Conservation (phyloP, 1,139 yeast genomes). For the Geotrichum siamense region DNA sequence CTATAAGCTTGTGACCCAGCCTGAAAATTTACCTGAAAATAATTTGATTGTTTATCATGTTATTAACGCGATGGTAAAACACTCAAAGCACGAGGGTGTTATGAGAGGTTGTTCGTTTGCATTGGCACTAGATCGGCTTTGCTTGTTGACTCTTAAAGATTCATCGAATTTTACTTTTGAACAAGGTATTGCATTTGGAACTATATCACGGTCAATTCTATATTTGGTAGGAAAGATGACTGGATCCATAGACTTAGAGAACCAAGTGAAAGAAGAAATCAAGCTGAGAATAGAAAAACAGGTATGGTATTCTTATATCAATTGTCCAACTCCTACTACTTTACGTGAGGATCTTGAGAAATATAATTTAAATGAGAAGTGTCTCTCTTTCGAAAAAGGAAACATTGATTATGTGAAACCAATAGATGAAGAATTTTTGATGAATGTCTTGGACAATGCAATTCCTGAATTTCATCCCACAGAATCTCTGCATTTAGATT, state of each 20-base stretch:
- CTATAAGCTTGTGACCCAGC: conserved; percentile 18
- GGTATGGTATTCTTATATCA: conserved; percentile 21
- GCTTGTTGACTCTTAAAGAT: conserved; percentile 16
- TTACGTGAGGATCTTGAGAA: not conserved
- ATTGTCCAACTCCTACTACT: not conserved
- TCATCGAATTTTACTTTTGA: conserved; percentile 17
- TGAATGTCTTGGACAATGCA: conserved; percentile 1
- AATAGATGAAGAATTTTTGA: conserved; percentile 4
- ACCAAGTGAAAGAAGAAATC: conserved; percentile 19
- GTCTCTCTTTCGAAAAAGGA: conserved; percentile 1
- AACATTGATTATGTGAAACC: not conserved
- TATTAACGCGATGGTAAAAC: conserved; percentile 19
- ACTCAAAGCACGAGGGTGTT: conserved; percentile 21
- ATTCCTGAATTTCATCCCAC: conserved; percentile 5
- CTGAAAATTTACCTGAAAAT: conserved; percentile 13
- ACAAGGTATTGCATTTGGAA: conserved; percentile 24
- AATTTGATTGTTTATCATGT: conserved; percentile 22
- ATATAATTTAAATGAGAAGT: not conserved
- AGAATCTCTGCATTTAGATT: conserved; percentile 3
- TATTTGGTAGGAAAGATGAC: conserved; percentile 22
- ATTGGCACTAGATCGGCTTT: conserved; percentile 21
- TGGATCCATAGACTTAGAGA: conserved; percentile 19
- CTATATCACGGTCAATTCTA: conserved; percentile 24
- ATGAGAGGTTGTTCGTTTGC: conserved; percentile 22
- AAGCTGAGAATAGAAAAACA: conserved; percentile 19